Conservation (phyloP, 768 basidiomycete species). For the Suillus decipiens region DNA sequence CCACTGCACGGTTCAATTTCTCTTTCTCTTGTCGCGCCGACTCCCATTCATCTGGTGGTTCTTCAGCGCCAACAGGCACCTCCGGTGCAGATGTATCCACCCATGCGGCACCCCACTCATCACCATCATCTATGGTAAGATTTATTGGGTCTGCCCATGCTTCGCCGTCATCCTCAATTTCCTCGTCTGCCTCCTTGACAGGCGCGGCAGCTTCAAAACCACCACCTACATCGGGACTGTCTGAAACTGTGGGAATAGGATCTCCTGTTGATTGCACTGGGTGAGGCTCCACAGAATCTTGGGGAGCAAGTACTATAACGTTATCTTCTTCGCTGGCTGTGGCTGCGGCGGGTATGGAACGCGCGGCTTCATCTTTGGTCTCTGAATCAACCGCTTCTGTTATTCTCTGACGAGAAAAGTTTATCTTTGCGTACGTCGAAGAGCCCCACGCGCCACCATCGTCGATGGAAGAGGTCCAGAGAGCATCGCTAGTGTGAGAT, state of each 20-base stretch:
- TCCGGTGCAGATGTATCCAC: constrained; percentile 21
- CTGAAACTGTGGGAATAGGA: constrained; percentile 8
- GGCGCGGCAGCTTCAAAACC: constrained; percentile 42
- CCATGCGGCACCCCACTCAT: constrained; percentile 49
- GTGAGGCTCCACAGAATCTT: constrained; percentile 7
- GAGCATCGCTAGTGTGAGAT: constrained; percentile 37
- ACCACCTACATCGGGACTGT: constrained; percentile 46
- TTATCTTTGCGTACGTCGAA: constrained; percentile 20
- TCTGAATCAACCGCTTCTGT: constrained; percentile 3
- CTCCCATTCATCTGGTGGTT: constrained; percentile 67
- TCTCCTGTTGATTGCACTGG: constrained; percentile 9
- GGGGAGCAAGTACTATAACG: background rate
- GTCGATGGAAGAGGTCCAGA: constrained; percentile 39
- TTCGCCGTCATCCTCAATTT: constrained; percentile 18
- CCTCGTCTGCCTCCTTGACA: constrained; percentile 16
- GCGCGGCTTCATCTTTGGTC: constrained; percentile 1
- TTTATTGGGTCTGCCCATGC: constrained; percentile 14
- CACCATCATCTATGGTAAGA: constrained; percentile 6
- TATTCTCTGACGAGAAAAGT: constrained; percentile 5
- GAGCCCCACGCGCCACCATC: constrained; percentile 11
- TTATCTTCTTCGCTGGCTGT: constrained; percentile 1
- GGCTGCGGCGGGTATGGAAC: background rate
- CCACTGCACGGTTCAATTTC: constrained; percentile 62
- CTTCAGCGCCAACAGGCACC: constrained; percentile 19
- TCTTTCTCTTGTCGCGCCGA: constrained; percentile 57